Evolutionary conservation across 2,329 filamentous ascomycete genomes (phyloP).

Genomic region (Hypoxylon sp.): DNA sequence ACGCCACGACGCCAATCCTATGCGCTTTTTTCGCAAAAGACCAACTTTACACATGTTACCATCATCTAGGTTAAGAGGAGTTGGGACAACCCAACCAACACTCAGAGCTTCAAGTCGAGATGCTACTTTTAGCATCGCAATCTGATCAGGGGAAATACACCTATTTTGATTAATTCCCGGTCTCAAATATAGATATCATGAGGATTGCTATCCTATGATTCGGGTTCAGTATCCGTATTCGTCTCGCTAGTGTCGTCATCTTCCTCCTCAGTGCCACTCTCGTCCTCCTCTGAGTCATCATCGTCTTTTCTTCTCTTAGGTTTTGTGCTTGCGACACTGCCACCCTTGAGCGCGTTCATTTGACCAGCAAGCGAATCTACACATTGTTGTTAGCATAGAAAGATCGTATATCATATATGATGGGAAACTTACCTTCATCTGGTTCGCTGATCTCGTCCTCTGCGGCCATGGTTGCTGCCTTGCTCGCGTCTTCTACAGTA

Average conservation of each 20-base stretch:
- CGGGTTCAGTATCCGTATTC: constrained; percentile 77
- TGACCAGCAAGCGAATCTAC: constrained; percentile 90
- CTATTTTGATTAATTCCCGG: constrained; percentile 2
- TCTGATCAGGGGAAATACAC: constrained; percentile 15
- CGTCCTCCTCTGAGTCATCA: constrained; percentile 74
- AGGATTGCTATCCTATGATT: constrained; percentile 59
- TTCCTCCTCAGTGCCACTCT: constrained; percentile 86
- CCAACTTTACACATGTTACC: constrained; percentile 33
- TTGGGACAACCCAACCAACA: constrained; percentile 2
- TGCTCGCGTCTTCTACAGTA: constrained; percentile 88
- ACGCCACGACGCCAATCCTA: constrained; percentile 45
- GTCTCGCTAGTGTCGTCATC: constrained; percentile 77
- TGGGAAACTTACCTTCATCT: constrained; percentile 84
- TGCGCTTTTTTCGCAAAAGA: constrained; percentile 29
- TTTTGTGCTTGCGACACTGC: constrained; percentile 68
- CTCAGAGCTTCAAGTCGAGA: background rate
- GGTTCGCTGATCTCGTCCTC: constrained; percentile 98
- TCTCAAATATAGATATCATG: background rate
- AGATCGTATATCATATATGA: constrained; percentile 3
- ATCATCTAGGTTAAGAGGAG: constrained; percentile 7
- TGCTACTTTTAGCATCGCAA: constrained; percentile 8
- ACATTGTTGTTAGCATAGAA: constrained; percentile 50
- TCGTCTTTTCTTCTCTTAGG: constrained; percentile 70
- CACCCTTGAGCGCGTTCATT: constrained; percentile 88
- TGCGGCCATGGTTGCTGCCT: constrained; percentile 82